Base-by-base conservation (phyloP, 2,329 filamentous ascomycete genomes). In the Paracorniculantispora psalliotae region DNA sequence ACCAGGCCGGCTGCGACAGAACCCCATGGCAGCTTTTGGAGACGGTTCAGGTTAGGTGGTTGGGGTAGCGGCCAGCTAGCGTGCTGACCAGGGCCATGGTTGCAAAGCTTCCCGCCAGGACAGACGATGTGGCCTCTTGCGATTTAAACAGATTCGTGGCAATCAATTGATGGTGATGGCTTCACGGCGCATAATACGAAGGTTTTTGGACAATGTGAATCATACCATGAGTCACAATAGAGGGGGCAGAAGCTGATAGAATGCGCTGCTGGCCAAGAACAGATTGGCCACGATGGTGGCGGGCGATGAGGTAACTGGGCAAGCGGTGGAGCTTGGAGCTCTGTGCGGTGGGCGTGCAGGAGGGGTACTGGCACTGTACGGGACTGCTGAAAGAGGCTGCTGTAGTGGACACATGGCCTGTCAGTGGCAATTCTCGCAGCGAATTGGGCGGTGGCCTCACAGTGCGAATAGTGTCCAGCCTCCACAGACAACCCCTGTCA, bases 401-500 rank as follows among this genome's bases (percentile, higher is more conserved):
- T 15, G 33, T 15, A 37, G 33, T 37, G 33, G 33, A 37, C 33
- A 37, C 10, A 9, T 37, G 33, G 33, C 33, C 33, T 37, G 33
- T 21, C 41, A 25, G 15, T n/a, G 30, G 13, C 41, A 26, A 39
- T 15, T 12, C 13, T 6, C 12, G 23, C 21, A 25, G 5, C 15
- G 41, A 43, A 43, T 13, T 23, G 19, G 28, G 26, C n/a, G n/a
- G 26, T 21, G 39, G n/a, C 47, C 25, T 19, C 41, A 59, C 56
- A 52, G 56, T 59, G 56, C 56, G 48, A 52, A n/a, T n/a, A n/a
- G n/a, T n/a, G n/a, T 2, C 41, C 1, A 15, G 28, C 30, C 39
- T 26, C 52, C 52, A 56, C 54, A 49, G 37, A 7, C n/a, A 39
- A 67, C 65, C 70, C 69, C 69, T 70, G 70, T 72, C 68, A 70